Evolutionary conservation across 2,329 filamentous ascomycete species (phyloP), one percentile per base, ranked within the genome.

Genomic region (Fusarium sublunatum): DNA sequence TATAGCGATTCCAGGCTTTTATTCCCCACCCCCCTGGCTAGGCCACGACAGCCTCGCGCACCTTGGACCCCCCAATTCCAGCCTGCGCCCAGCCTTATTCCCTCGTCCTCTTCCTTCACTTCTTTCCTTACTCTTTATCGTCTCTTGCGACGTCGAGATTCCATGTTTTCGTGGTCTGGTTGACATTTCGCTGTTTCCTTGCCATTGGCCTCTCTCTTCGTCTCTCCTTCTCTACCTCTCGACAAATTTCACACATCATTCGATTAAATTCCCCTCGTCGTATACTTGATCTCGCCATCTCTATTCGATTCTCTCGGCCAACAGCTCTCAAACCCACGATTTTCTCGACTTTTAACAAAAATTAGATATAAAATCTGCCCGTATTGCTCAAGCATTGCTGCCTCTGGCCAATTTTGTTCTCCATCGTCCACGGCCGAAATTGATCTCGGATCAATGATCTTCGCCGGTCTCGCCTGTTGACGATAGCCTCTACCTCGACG

Each of bases 31-130:
- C 51, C 41, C 45, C 42, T 15, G 41, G 31, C 53, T 44, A 47
- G 61, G 59, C 62, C 64, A 62, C 66, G 63, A 69, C 69, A 71
- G 69, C 69, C 69, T 71, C 62, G 68, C 54, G 58, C 61, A 64
- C 66, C 68, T 68, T 61, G 64, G 58, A 61, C 61, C 66, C 67
- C 67, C 67, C 66, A 68, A 68, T 64, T 62, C 61, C 56, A 67
- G 62, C 54, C 64, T 61, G 35, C 54, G 67, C 64, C 19, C 67
- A 70, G 68, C 68, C 68, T 70, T 69, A 65, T 68, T 69, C 61
- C 58, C 65, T 68, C 68, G 57, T 61, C 53, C 43, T 58, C 48
- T 58, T 55, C 28, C 50, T 48, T 44, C 28, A 49, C 40, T 49
- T 53, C 52, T 54, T 51, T 49, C 36, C 59, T 52, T 42, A 41